A percentile compares a stretch with the other conserved stretches of the same genome.
Evolutionary conservation across 805 yeast species (phyloP).

Genomic region (Kuraishia capsulata): DNA sequence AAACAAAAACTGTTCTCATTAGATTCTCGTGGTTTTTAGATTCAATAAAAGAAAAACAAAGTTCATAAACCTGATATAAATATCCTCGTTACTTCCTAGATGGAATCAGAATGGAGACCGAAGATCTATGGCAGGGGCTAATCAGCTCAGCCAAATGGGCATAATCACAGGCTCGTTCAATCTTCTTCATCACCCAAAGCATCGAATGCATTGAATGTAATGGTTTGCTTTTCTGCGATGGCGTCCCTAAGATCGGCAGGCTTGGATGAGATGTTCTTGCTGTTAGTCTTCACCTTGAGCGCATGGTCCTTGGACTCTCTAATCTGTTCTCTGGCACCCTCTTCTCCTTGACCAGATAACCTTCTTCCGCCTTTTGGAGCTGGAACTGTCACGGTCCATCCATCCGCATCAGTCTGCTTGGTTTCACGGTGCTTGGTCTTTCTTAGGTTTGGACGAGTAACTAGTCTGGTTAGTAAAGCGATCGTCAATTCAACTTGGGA

Average conservation of each 20-base stretch:
- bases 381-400: conserved; percentile 61
- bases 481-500: too few relatives aligned
- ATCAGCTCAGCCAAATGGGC: too few relatives aligned
- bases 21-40: too few relatives aligned
- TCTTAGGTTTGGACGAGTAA: conserved; percentile 44
- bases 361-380: conserved; percentile 30
- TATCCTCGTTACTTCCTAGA: too few relatives aligned
- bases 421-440: conserved; percentile 39
- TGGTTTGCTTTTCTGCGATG: conserved; percentile 56
- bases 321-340: conserved; percentile 32
- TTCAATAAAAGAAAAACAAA: too few relatives aligned
- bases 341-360: conserved; percentile 40
- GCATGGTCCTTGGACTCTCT: conserved; percentile 40
- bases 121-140: too few relatives aligned
- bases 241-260: conserved; percentile 69
- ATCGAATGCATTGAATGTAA: conserved; percentile 72
- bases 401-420: conserved; percentile 62
- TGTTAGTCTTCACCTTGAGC: conserved; percentile 58
- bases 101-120: too few relatives aligned
- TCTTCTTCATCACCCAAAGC: conserved; percentile 58
- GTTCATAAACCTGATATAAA: too few relatives aligned
- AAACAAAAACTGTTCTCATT: too few relatives aligned
- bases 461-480: conserved; percentile 18
- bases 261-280: conserved; percentile 65
- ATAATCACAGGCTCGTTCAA: background rate